These are phyloP conservation scores for Jatropha multifida DNA, from an alignment of 441 rosid genomes.

Conservation along the genomic window DNA sequence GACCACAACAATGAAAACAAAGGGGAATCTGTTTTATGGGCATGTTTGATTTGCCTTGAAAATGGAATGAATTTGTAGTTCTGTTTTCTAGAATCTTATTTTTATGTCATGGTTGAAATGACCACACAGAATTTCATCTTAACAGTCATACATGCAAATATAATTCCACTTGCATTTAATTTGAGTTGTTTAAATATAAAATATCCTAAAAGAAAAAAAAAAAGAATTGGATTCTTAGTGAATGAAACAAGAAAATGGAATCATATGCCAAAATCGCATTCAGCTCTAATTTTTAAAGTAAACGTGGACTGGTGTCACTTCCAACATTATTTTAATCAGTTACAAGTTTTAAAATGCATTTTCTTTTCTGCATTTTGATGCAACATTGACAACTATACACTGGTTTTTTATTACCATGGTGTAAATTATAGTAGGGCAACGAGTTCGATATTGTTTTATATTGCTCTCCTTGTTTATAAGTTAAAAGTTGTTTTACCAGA, in stretches of 20 bases:
- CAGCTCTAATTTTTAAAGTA: not conserved
- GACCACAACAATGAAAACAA: not conserved
- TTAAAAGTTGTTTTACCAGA: conserved; percentile 30
- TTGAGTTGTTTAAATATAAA: not conserved
- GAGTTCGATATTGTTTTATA: not conserved
- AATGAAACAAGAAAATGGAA: not conserved
- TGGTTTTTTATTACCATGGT: not conserved
- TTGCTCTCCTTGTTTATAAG: not conserved
- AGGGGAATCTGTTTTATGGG: not conserved
- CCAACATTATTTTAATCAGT: not conserved
- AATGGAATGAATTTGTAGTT: not conserved
- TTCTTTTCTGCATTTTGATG: not conserved
- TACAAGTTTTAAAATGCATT: not conserved
- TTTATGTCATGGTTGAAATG: not conserved
- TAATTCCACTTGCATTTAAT: not conserved
- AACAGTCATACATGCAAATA: not conserved
- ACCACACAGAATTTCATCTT: not conserved
- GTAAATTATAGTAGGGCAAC: conserved; percentile 10
- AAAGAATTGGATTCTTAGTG: not conserved
- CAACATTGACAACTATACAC: not conserved
- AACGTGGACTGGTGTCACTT: not conserved
- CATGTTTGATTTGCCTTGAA: not conserved
- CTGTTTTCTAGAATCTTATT: not conserved
- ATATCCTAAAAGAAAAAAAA: not conserved
- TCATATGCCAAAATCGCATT: not conserved